These are phyloP conservation scores for Mycena sp. DNA, from an alignment of 1,284 basidiomycete species.

Conservation along the genomic window DNA sequence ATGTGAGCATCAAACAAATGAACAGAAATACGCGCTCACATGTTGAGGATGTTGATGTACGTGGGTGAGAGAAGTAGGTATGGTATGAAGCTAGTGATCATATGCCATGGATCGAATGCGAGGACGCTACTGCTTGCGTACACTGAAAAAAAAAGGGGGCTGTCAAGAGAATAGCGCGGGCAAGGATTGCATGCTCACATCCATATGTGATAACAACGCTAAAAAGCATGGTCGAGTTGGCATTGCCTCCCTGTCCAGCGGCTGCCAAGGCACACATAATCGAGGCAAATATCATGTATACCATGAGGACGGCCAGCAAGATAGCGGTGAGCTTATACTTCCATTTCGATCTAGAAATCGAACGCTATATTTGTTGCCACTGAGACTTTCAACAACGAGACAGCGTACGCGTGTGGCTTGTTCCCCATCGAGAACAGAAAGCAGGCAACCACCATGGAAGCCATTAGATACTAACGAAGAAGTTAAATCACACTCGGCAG, in stretches of 20 bases:
- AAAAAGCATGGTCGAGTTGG: constrained; percentile 84
- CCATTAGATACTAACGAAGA: constrained; percentile 78
- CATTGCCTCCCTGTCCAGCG: constrained; percentile 66
- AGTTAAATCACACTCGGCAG: constrained; percentile 5
- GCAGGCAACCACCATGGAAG: constrained; percentile 85
- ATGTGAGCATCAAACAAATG: constrained; percentile 12
- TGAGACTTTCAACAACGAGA: constrained; percentile 15
- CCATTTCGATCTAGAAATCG: constrained; percentile 68
- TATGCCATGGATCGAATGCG: constrained; percentile 94
- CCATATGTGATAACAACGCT: constrained; percentile 90
- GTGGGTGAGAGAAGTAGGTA: constrained; percentile 90
- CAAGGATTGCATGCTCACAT: constrained; percentile 51
- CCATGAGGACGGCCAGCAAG: constrained; percentile 81
- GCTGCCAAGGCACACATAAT: constrained; percentile 80
- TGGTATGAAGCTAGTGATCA: constrained; percentile 90
- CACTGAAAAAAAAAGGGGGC: constrained; percentile 49
- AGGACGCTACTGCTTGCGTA: constrained; percentile 85
- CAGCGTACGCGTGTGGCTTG: constrained; percentile 82
- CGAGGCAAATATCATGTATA: constrained; percentile 84
- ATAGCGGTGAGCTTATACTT: constrained; percentile 89
- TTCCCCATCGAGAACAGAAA: constrained; percentile 99
- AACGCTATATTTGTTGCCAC: not conserved
- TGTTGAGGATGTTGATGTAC: constrained; percentile 90
- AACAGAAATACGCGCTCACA: constrained; percentile 58
- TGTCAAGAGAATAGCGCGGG: not conserved